These are phyloP conservation scores for Solanum piurae DNA, from an alignment of 257 asterid species.

Conservation along the genomic window DNA sequence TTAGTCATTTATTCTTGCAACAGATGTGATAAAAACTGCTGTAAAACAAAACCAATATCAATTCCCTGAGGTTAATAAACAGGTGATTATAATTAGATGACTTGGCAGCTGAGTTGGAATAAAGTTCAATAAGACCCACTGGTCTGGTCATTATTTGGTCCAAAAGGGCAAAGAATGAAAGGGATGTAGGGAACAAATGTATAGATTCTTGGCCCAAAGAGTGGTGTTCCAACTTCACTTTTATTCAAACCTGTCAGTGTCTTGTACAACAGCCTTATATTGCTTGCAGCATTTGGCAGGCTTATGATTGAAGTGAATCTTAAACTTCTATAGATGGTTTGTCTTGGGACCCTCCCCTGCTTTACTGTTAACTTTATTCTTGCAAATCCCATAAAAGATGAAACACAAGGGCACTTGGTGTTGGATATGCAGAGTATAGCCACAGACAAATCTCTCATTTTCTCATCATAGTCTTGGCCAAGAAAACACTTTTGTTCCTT, in stretches of 20 bases:
- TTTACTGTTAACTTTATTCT: constrained; percentile 52
- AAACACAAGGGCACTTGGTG: constrained; percentile 6
- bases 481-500: constrained; percentile 2
- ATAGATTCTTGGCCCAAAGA: constrained; percentile 79
- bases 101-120: constrained; percentile 14
- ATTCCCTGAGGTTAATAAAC: not conserved
- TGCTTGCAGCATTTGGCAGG: constrained; percentile 35
- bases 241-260: constrained; percentile 78
- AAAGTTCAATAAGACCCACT: not conserved
- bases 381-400: constrained; percentile 27
- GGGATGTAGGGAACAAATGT: constrained; percentile 42
- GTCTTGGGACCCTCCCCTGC: constrained; percentile 20
- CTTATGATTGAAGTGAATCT: constrained; percentile 77
- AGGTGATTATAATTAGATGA: constrained; percentile 8
- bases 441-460: constrained; percentile 13
- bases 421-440: constrained; percentile 1
- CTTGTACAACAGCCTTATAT: constrained; percentile 74
- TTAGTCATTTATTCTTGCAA: not conserved
- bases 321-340: constrained; percentile 34
- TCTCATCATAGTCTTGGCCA: constrained; percentile 1
- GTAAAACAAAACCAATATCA: not conserved
- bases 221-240: constrained; percentile 43
- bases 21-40: not conserved
- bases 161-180: constrained; percentile 43
- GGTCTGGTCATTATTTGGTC: constrained; percentile 29